Conservation (phyloP, 768 basidiomycete genomes). For the Mycena vulgaris region DNA sequence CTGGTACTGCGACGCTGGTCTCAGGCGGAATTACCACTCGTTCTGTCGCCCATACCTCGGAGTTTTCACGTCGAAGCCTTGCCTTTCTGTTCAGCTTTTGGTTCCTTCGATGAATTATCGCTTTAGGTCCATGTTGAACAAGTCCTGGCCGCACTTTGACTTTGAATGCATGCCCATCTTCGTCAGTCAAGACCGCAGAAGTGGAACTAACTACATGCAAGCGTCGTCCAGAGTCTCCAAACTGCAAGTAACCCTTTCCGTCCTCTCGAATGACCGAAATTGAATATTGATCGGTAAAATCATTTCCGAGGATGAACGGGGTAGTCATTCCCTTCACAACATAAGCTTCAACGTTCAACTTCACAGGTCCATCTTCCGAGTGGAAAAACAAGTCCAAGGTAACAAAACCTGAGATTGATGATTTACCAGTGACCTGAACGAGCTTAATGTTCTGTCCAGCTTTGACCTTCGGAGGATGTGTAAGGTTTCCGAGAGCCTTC, state of each 20-base stretch:
- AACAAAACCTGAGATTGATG: constrained; percentile 48
- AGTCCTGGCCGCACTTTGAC: not conserved
- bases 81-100: constrained; percentile 6
- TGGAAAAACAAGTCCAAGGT: constrained; percentile 44
- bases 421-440: constrained; percentile 5
- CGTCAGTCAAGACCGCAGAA: not conserved
- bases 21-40: constrained; percentile 32
- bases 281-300: constrained; percentile 51
- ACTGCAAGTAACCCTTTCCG: not conserved
- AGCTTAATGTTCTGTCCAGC: constrained; percentile 38
- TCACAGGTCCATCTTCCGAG: constrained; percentile 41
- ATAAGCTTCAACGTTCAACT: constrained; percentile 47
- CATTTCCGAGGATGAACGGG: constrained; percentile 51
- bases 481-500: not conserved
- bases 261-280: constrained; percentile 44
- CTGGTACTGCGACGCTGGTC: constrained; percentile 20
- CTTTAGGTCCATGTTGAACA: not conserved
- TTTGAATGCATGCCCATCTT: constrained; percentile 28
- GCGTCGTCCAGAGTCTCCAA: constrained; percentile 20
- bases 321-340: constrained; percentile 49
- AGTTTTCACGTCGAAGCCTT: not conserved
- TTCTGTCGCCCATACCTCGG: constrained; percentile 19
- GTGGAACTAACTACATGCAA: constrained; percentile 8
- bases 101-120: not conserved
- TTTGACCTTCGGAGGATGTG: not conserved